A percentile compares a stretch with the other conserved stretches of the same genome.
phyloP scores from a whole-genome alignment of 2,329 filamentous ascomycete genomes.

The Macroventuria anomochaeta region DNA sequence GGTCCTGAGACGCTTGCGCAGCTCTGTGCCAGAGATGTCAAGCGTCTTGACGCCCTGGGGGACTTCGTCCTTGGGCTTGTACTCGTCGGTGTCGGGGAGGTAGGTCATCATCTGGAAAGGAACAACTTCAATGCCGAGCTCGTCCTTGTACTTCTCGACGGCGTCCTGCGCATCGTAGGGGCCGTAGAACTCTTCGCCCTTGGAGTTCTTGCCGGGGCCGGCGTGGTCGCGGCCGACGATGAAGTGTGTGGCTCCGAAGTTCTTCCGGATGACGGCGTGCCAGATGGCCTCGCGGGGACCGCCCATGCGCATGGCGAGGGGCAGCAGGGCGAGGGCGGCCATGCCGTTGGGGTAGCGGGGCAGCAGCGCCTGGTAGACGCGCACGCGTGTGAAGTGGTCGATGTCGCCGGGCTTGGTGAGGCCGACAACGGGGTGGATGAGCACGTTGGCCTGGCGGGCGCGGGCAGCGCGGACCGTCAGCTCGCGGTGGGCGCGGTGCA shows the following conservation, averaged over 20 bases:
- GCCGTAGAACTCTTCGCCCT: slow-evolving; percentile 96
- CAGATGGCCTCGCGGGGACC: slow-evolving; percentile 98
- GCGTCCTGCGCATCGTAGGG: slow-evolving; percentile 97
- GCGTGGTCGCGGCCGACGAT: slow-evolving; percentile 99
- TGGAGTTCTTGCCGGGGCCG: slow-evolving; percentile 96
- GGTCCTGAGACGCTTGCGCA: slow-evolving; percentile 86
- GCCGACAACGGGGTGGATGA: slow-evolving; percentile 98
- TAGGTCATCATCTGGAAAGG: slow-evolving; percentile 99
- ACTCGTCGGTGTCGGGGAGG: slow-evolving; percentile 95
- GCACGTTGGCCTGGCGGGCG: slow-evolving; percentile 94
- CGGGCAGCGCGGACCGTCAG: slow-evolving; percentile 96
- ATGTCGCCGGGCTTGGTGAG: slow-evolving; percentile 99
- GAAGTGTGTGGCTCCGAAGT: slow-evolving; percentile 98
- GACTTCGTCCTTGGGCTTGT: slow-evolving; percentile 91
- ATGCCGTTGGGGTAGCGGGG: slow-evolving; percentile 98
- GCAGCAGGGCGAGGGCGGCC: slow-evolving; percentile 93
- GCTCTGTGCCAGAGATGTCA: slow-evolving; percentile 69
- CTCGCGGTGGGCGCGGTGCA: slow-evolving; percentile 98
- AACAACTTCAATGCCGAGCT: slow-evolving; percentile 98
- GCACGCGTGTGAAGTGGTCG: slow-evolving; percentile 98
- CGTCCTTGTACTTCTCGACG: slow-evolving; percentile 93
- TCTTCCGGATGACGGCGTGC: slow-evolving; percentile 99
- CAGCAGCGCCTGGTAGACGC: slow-evolving; percentile 96
- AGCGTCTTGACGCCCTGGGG: slow-evolving; percentile 78
- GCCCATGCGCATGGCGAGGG: slow-evolving; percentile 98